These are phyloP conservation scores for Dinochytrium kinnereticum DNA, from an alignment of 371 early-diverging fungal species.

Conservation along the genomic window DNA sequence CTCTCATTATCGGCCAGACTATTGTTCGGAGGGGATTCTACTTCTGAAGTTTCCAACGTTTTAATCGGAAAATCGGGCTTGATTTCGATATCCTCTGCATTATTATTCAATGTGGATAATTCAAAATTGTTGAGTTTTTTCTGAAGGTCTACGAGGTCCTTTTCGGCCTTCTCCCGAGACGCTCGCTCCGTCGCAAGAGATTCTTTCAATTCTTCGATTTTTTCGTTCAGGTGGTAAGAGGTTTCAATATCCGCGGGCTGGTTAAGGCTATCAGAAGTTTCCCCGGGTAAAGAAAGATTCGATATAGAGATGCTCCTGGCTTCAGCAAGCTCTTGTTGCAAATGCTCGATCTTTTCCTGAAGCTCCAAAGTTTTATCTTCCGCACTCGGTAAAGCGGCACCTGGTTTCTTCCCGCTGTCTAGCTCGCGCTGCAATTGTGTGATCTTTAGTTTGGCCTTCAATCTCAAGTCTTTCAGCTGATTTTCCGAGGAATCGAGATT, in stretches of 20 bases:
- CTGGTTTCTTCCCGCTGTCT: background rate
- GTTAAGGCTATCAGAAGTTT: no score
- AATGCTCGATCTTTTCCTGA: background rate
- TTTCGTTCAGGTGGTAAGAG: background rate
- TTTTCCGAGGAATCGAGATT: slow-evolving; percentile 13
- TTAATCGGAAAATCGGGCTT: background rate
- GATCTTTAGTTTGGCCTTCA: slow-evolving; percentile 37
- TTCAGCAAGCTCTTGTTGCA: slow-evolving; percentile 1
- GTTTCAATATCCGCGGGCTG: no score
- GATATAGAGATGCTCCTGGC: no score
- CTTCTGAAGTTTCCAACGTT: background rate
- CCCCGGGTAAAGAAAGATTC: no score
- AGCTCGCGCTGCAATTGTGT: slow-evolving; percentile 37
- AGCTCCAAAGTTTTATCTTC: background rate
- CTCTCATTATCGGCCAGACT: background rate
- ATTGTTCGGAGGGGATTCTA: background rate
- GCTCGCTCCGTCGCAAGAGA: background rate
- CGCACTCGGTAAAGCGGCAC: background rate
- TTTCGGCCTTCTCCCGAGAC: background rate
- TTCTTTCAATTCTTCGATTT: background rate
- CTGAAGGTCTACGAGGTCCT: background rate
- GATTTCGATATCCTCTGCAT: background rate
- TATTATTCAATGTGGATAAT: background rate
- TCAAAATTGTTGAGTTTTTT: background rate
- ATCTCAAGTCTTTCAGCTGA: slow-evolving; percentile 31